Percentiles rank a stretch among this genome's conserved stretches.
Evolutionary conservation across 257 asterid genomes (phyloP).

Genomic region (Lantana camara): DNA sequence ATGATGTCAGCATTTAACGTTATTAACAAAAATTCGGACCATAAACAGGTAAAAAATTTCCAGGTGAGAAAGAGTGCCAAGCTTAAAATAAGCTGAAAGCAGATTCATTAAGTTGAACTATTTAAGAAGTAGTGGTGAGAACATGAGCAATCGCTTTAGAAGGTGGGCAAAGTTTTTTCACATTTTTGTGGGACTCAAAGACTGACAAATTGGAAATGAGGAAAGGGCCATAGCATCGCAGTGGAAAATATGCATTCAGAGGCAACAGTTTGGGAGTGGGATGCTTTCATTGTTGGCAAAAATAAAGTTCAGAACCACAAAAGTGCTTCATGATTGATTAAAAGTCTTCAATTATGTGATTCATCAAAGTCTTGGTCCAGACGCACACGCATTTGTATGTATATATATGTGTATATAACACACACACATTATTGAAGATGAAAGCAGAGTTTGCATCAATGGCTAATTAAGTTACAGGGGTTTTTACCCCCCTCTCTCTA

Average conservation of each 20-base stretch:
- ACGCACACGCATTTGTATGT: too few species aligned
- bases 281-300: slow-evolving; percentile 35
- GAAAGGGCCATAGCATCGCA: slow-evolving; percentile 35
- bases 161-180: slow-evolving; percentile 36
- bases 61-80: too few species aligned
- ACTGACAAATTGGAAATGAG: slow-evolving; percentile 45
- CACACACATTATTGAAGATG: too few species aligned
- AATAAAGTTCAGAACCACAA: slow-evolving; percentile 32
- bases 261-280: slow-evolving; percentile 33
- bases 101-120: slow-evolving; percentile 33
- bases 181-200: slow-evolving; percentile 50
- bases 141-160: slow-evolving; percentile 41
- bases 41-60: not conserved
- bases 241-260: slow-evolving; percentile 28
- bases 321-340: slow-evolving; percentile 39
- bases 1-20: too few species aligned
- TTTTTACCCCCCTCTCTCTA: too few species aligned
- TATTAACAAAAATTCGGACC: not conserved
- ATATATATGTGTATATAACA: too few species aligned
- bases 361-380: too few species aligned
- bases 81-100: slow-evolving; percentile 5
- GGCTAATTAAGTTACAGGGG: too few species aligned
- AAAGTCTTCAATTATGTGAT: slow-evolving; percentile 26
- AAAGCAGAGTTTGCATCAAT: too few species aligned
- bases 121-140: slow-evolving; percentile 35